Evolutionary conservation across 2,329 filamentous ascomycete species (phyloP), one percentile per base, ranked within the genome.

Genomic region (Knufia petricola): DNA sequence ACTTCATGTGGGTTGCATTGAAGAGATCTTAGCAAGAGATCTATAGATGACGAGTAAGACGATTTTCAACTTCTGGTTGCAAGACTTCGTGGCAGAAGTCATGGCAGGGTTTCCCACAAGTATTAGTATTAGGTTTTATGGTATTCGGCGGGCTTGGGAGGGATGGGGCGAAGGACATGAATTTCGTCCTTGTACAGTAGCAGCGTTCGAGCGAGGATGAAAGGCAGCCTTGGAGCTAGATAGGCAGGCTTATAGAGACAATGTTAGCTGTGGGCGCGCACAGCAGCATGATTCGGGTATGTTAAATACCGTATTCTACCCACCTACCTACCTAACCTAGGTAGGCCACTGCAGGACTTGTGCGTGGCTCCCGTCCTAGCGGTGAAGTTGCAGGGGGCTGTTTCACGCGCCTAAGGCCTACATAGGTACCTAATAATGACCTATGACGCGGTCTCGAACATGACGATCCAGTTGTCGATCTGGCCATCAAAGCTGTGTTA

Each of bases 151-250:
- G 39, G 39, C n/a, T 9, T 10, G n/a, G 42, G 42, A 7, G 37
- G 12, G 30, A 17, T 34, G 17, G 13, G 30, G 28, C 21, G 28
- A 41, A n/a, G n/a, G n/a, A n/a, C n/a, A n/a, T n/a, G n/a, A n/a
- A n/a, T n/a, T n/a, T 28, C 17, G 12, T 44, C 32, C 41, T 44
- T 47, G 44, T 47, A 30, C 28, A 38, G 19, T 47, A 47, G 32
- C 32, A 47, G 44, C 44, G 34, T 47, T 47, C 44, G 13, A 39
- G 34, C 32, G 32, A 39, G 12, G 37, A 9, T 40, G 17, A 24
- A 17, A 20, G 37, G 10, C 6, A 12, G 6, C 8, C 15, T 19
- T n/a, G n/a, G n/a, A n/a, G n/a, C n/a, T n/a, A n/a, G n/a, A n/a
- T n/a, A n/a, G n/a, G n/a, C n/a, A n/a, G n/a, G n/a, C n/a, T n/a